These are phyloP conservation scores for Ophiostoma ips DNA, from an alignment of 2,329 filamentous ascomycete genomes.

Conservation along the genomic window DNA sequence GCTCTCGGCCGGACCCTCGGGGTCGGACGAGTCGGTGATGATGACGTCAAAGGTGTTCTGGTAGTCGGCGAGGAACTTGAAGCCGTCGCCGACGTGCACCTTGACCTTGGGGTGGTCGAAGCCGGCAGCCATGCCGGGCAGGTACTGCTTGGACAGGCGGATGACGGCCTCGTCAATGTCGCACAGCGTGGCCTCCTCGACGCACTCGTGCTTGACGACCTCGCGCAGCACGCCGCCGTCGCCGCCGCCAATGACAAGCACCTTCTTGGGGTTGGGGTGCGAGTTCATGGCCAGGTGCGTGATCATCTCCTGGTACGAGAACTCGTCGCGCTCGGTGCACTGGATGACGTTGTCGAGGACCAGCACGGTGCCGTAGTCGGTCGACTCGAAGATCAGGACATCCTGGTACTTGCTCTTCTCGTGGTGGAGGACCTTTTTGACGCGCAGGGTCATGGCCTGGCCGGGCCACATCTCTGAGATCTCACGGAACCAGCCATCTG, in stretches of 20 bases:
- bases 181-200: constrained; percentile 92
- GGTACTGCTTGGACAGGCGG: constrained; percentile 94
- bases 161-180: constrained; percentile 99
- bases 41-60: constrained; percentile 98
- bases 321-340: constrained; percentile 96
- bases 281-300: constrained; percentile 97
- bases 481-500: constrained; percentile 99
- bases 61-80: constrained; percentile 95
- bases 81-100: constrained; percentile 89
- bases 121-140: constrained; percentile 83
- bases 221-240: constrained; percentile 96
- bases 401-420: constrained; percentile 99
- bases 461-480: constrained; percentile 98
- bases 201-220: constrained; percentile 95
- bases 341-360: constrained; percentile 99
- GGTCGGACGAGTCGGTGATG: constrained; percentile 97
- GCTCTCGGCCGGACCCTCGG: constrained; percentile 88
- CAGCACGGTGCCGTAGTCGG: constrained; percentile 88
- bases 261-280: constrained; percentile 95
- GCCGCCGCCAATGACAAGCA: constrained; percentile 94
- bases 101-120: constrained; percentile 90
- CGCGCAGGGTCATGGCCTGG: constrained; percentile 96
- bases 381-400: constrained; percentile 96
- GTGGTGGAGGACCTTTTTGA: constrained; percentile 96
- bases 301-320: constrained; percentile 99